These are phyloP conservation scores for Ustulina deusta DNA, from an alignment of 2,329 filamentous ascomycete genomes.

Conservation along the genomic window DNA sequence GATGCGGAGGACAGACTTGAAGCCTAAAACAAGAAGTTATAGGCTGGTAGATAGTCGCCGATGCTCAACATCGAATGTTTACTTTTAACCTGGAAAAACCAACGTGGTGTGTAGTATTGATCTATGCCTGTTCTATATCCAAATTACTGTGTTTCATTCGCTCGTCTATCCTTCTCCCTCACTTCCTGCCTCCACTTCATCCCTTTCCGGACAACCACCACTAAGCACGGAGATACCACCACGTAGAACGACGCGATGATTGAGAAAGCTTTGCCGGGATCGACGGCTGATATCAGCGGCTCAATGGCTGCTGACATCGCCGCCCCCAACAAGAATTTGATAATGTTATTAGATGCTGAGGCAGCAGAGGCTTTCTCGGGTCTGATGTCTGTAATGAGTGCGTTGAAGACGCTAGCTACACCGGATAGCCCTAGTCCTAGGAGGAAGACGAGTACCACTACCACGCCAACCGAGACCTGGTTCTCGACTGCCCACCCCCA, in stretches of 20 bases:
- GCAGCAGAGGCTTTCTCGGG: conserved; percentile 69
- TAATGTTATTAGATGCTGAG: conserved; percentile 71
- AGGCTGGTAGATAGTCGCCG: not conserved
- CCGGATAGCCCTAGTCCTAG: conserved; percentile 68
- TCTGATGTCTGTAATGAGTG: conserved; percentile 71
- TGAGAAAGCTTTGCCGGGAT: conserved; percentile 70
- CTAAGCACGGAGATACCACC: conserved; percentile 61
- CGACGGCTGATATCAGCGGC: conserved; percentile 66
- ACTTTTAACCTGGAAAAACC: not conserved
- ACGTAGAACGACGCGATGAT: conserved; percentile 65
- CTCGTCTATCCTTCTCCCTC: conserved; percentile 22
- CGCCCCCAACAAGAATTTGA: conserved; percentile 70
- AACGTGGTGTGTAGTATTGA: not conserved
- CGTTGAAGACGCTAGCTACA: conserved; percentile 69
- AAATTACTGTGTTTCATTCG: conserved; percentile 12
- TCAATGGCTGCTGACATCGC: conserved; percentile 69
- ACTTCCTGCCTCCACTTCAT: conserved; percentile 61
- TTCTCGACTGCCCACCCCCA: conserved; percentile 70
- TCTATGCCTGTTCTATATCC: conserved; percentile 8
- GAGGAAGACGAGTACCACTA: conserved; percentile 67
- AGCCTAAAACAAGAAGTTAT: not conserved
- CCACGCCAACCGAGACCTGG: conserved; percentile 62
- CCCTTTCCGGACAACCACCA: conserved; percentile 60
- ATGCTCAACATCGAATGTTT: not conserved
- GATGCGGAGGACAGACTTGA: not conserved